Base-by-base conservation (phyloP, 495 filamentous ascomycete species). In the Articulospora tetracladia region DNA sequence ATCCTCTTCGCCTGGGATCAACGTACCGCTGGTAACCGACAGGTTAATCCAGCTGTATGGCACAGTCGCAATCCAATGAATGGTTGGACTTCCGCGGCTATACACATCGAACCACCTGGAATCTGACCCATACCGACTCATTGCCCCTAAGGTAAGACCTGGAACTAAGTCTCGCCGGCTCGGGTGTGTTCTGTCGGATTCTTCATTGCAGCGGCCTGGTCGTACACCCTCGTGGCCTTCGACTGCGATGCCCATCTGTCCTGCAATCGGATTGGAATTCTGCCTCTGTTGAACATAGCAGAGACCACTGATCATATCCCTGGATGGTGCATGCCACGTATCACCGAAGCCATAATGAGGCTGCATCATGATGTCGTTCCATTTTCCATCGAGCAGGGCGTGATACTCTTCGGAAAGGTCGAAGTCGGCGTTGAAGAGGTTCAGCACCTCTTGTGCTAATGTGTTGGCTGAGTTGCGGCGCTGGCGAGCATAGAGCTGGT, bases 41-140 rank as follows among this genome's bases (percentile, higher is more conserved):
- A 86, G 70, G 52, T 77, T 77, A 32, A 90, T 74, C 79, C 83
- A 90, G 3, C 78, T 61, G 32, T 79, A 68, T 50, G 74, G 72
- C 6, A 77, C 72, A 8, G 74, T 71, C n/a, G 84, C 76, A 4
- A 64, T 75, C 78, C 83, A 91, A 49, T 71, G 70, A 66, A 86
- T 85, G 13, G 73, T 70, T 23, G 76, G 69, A 0, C 78, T 83
- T 28, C 88, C 87, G 23, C 82, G 76, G 34, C 74, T 80, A 69
- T 82, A 91, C 55, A 91, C 74, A 46, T 89, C 87, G 52, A 90
- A 81, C 74, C 78, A 89, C 56, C 84, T 80, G 1, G 72, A 76
- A 0, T 64, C 55, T 0, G 79, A 77, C 13, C 82, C 80, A 60
- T 86, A 89, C 3, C 79, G 83, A 60, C 83, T 84, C 51, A 90